Conservation (phyloP, 768 basidiomycete species). For the Serendipita sp. region DNA sequence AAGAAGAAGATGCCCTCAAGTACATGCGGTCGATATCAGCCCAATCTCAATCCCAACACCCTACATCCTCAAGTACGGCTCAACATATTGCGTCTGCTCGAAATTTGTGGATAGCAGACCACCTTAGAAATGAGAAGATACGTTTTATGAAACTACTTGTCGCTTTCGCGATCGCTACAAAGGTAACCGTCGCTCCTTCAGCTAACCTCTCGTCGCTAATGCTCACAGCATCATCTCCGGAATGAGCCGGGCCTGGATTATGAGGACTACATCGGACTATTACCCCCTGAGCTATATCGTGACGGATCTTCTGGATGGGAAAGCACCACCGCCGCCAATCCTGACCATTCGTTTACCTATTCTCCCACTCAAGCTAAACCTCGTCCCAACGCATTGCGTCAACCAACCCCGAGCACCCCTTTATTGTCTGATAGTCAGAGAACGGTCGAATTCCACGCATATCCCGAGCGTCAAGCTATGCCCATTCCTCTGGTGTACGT, state of each 20-base stretch:
- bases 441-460: conserved; percentile 43
- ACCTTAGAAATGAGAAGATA: conserved; percentile 32
- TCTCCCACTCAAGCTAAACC: neutral
- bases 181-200: conserved; percentile 76
- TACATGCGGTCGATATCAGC: neutral
- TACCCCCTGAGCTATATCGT: conserved; percentile 44
- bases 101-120: conserved; percentile 17
- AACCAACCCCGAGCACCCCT: conserved; percentile 37
- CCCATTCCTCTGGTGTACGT: conserved; percentile 66
- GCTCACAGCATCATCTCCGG: conserved; percentile 14
- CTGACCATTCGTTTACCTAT: conserved; percentile 11
- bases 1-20: conserved; percentile 17
- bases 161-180: conserved; percentile 50
- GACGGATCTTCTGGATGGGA: conserved; percentile 5
- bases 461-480: conserved; percentile 42
- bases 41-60: conserved; percentile 24
- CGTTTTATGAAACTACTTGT: conserved; percentile 51
- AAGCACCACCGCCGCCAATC: conserved; percentile 13
- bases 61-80: conserved; percentile 10
- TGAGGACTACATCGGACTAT: conserved; percentile 46
- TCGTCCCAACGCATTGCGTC: neutral
- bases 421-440: conserved; percentile 39
- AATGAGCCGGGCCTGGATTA: conserved; percentile 46
- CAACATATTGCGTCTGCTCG: conserved; percentile 30
- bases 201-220: conserved; percentile 2